Evolutionary conservation across 2,329 filamentous ascomycete species (phyloP).

Genomic region (Nothophaeocryptopus gaeumannii): DNA sequence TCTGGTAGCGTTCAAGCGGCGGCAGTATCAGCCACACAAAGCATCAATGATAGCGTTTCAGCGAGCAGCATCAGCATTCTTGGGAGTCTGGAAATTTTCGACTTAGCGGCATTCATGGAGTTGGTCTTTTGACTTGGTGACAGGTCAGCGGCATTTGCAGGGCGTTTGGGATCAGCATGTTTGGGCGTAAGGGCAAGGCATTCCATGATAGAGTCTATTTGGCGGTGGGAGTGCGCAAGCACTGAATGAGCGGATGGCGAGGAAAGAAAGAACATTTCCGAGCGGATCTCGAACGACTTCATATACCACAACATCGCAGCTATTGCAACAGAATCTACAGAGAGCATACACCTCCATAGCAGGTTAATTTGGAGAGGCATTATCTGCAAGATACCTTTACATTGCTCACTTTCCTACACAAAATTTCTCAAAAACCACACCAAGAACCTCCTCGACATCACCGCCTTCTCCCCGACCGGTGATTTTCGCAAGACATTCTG

Average conservation of each 20-base stretch:
- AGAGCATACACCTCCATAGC: conserved; percentile 2
- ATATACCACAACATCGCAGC: too few species aligned
- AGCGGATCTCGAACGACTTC: too few species aligned
- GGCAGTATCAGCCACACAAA: too few species aligned
- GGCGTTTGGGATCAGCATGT: conserved; percentile 7
- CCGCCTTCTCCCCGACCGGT: conserved; percentile 81
- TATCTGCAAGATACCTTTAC: too few species aligned
- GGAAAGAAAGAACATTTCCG: background rate
- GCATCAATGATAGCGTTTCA: too few species aligned
- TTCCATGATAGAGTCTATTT: background rate
- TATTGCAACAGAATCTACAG: too few species aligned
- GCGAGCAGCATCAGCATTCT: too few species aligned
- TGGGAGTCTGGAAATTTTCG: too few species aligned
- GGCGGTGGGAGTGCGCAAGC: conserved; percentile 1
- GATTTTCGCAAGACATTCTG: conserved; percentile 76
- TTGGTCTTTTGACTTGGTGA: background rate
- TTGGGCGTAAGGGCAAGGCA: conserved; percentile 2
- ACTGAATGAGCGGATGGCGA: background rate
- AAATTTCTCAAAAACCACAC: conserved; percentile 93
- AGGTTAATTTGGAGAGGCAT: conserved; percentile 2
- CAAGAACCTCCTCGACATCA: conserved; percentile 92
- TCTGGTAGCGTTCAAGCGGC: too few species aligned
- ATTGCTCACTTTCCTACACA: conserved; percentile 40
- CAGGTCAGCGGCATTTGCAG: conserved; percentile 8
- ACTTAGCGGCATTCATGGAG: background rate